Percentiles rank a stretch among this genome's conserved stretches.
Conservation (phyloP, 176 grass and related monocot genomes). For the Alopecurus myosuroides region DNA sequence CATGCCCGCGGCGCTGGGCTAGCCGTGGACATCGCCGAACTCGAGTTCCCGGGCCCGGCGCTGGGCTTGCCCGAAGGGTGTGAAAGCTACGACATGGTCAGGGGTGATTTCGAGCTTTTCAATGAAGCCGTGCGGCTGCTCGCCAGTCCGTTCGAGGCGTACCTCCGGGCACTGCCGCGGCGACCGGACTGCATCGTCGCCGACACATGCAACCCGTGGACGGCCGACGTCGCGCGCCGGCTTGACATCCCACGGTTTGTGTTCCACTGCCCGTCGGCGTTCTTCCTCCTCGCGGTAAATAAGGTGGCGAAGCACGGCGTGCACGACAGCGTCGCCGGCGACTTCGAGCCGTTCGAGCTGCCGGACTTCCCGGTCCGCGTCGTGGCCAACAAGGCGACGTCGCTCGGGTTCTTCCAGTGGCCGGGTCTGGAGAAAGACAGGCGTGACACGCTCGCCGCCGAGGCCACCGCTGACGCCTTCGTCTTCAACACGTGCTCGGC, state of each 20-base stretch:
- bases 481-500: slow-evolving; percentile 27
- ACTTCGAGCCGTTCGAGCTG: slow-evolving; percentile 16
- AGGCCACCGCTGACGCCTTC: slow-evolving; percentile 3
- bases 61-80: slow-evolving; percentile 28
- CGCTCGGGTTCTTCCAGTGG: slow-evolving; percentile 21
- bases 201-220: background rate
- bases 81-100: slow-evolving; percentile 26
- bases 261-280: slow-evolving; percentile 10
- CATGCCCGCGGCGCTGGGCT: slow-evolving; percentile 9
- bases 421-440: slow-evolving; percentile 7
- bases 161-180: background rate
- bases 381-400: slow-evolving; percentile 7
- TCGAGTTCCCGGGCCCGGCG: slow-evolving; percentile 28
- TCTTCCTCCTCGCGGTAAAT: background rate
- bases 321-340: background rate
- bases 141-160: background rate
- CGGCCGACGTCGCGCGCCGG: background rate
- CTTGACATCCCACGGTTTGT: background rate
- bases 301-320: background rate
- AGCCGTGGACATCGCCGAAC: slow-evolving; percentile 34
- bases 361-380: slow-evolving; percentile 18
- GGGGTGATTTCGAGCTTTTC: background rate
- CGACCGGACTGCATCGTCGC: background rate
- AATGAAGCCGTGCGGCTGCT: slow-evolving; percentile 13
- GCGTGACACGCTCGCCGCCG: background rate